Base-by-base conservation (phyloP, 2,329 filamentous ascomycete genomes). In the Elsinoe arachidis region DNA sequence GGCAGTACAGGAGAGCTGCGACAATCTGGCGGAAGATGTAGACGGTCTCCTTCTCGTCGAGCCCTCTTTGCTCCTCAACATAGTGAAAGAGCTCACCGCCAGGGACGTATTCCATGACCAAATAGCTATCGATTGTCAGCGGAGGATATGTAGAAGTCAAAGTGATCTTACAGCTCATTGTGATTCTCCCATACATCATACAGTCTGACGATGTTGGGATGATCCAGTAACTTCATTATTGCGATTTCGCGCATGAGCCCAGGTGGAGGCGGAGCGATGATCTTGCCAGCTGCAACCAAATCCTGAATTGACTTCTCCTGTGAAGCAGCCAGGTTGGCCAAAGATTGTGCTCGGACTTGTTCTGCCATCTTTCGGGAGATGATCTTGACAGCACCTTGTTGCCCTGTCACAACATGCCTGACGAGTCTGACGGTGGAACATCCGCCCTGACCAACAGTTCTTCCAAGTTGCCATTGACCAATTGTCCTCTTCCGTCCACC, bases 181-280 rank as follows among this genome's bases (percentile, higher is more conserved):
- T 88, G 82, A 68, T 96, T 97, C 74, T 99, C 93, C 92, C 92
- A 99, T 30, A 99, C 92, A 73, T 99, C 93, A 69, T 92, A 93
- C 9, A 99, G 76, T 63, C 88, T 89, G 71, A 96, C 91, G 65
- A 97, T 92, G 69, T 97, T 93, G 5, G 87, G 88, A 72, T 99
- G 93, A 66, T 96, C 86, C 60, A 97, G 88, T 58, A 97, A 80
- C 74, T 96, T 97, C 81, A 99, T 90, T 65, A 99, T 95, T 33
- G 92, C 90, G 39, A 99, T 91, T 69, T 99, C 93, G 56, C 93
- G 82, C 73, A 97, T 92, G 60, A 99, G 87, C 1, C 90, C 88
- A 66, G 92, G 84, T 1, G 92, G 92, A 46, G 60, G 60, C 9
- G 60, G 60, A 11, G 61, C 59, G 68, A 95, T 90, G 56, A 84